Conservation (phyloP, 1,284 basidiomycete species). For the Gastroboletus turbinatus region DNA sequence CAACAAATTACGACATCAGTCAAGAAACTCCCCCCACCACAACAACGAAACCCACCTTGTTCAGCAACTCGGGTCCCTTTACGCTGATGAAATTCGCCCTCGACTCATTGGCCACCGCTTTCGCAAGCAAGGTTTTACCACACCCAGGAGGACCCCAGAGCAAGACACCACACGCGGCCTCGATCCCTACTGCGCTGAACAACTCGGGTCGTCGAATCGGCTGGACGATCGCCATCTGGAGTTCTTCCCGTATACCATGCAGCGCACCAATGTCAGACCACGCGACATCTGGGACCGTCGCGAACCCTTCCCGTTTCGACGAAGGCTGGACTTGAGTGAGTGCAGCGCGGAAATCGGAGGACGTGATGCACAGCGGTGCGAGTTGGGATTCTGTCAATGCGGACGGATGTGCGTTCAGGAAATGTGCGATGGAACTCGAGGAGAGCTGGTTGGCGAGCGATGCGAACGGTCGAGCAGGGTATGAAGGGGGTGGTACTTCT, state of each 20-base stretch:
- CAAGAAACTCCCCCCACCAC: background rate
- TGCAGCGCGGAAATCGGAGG: constrained; percentile 77
- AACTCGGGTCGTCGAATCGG: constrained; percentile 90
- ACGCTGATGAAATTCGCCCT: constrained; percentile 96
- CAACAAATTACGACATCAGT: background rate
- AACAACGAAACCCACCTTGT: constrained; percentile 69
- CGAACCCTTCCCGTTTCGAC: constrained; percentile 96
- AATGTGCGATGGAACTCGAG: constrained; percentile 81
- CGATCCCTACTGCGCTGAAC: constrained; percentile 85
- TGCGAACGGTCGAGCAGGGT: constrained; percentile 41
- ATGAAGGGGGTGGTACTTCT: constrained; percentile 11
- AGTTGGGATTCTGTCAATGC: constrained; percentile 81
- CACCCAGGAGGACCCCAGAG: constrained; percentile 99
- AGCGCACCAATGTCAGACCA: constrained; percentile 97
- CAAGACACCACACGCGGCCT: constrained; percentile 86
- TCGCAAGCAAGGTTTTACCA: constrained; percentile 94
- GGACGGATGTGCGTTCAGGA: constrained; percentile 82
- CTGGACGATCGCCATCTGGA: constrained; percentile 97
- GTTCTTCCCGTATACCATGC: constrained; percentile 81
- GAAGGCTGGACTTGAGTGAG: constrained; percentile 90
- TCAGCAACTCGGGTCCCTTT: constrained; percentile 94
- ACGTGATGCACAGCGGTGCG: constrained; percentile 76
- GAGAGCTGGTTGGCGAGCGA: constrained; percentile 42
- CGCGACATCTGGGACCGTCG: constrained; percentile 93
- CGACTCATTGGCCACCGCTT: constrained; percentile 95